These are phyloP conservation scores for Capsella bursapastoris DNA, from an alignment of 345 rosid species.

Conservation along the genomic window DNA sequence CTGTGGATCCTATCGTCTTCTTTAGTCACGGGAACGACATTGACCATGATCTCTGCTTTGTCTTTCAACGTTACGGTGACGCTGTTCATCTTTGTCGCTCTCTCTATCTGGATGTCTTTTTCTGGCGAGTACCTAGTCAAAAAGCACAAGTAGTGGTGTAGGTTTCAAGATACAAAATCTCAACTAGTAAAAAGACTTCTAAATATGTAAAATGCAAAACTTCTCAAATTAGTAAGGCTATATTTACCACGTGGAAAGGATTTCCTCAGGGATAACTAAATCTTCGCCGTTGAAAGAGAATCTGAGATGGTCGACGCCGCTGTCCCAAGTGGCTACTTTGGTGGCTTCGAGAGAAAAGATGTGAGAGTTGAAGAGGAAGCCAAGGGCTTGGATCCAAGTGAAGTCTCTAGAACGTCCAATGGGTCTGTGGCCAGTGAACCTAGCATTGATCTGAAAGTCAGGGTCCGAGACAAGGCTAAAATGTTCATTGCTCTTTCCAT, in stretches of 20 bases:
- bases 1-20: constrained; percentile 62
- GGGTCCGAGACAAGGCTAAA: constrained; percentile 57
- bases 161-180: not conserved
- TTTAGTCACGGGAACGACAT: constrained; percentile 62
- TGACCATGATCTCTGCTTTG: constrained; percentile 54
- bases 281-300: constrained; percentile 58
- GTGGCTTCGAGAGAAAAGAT: constrained; percentile 62
- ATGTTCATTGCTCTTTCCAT: constrained; percentile 53
- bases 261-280: constrained; percentile 47
- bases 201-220: not conserved
- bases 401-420: constrained; percentile 51
- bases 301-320: constrained; percentile 55
- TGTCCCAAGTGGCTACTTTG: constrained; percentile 54
- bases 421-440: constrained; percentile 59
- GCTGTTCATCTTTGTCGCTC: constrained; percentile 54
- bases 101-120: constrained; percentile 54
- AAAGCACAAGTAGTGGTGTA: not conserved
- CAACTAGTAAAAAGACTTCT: not conserved
- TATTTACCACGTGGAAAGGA: constrained; percentile 51
- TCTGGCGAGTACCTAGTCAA: constrained; percentile 37
- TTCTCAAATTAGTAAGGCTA: not conserved
- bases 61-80: constrained; percentile 48
- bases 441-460: constrained; percentile 53
- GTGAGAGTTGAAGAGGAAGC: constrained; percentile 47
- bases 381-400: constrained; percentile 61